A percentile compares a stretch with the other conserved stretches of the same genome.
Evolutionary conservation across 2,329 filamentous ascomycete species (phyloP).

Genomic region (Davidsoniella eucalypti): DNA sequence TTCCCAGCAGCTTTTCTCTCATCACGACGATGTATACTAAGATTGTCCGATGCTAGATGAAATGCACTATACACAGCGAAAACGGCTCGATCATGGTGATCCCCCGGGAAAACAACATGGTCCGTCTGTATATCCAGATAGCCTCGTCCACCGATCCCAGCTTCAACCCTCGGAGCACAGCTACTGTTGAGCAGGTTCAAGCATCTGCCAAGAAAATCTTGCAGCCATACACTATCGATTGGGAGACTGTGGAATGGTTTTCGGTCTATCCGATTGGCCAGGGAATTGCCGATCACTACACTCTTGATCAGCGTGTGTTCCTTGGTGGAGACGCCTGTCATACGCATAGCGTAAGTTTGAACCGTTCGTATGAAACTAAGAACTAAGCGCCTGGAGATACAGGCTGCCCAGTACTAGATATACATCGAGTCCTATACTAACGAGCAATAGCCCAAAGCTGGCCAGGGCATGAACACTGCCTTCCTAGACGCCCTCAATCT

Average conservation of each 20-base stretch:
- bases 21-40: constrained; percentile 23
- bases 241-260: constrained; percentile 56
- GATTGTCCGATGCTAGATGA: constrained; percentile 34
- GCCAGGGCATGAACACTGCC: constrained; percentile 67
- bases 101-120: constrained; percentile 45
- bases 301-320: constrained; percentile 53
- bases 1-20: no score
- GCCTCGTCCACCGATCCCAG: constrained; percentile 43
- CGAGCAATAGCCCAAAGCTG: constrained; percentile 47
- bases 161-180: constrained; percentile 44
- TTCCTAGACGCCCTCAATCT: constrained; percentile 75
- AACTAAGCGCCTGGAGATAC: no score
- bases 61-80: constrained; percentile 59
- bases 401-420: no score
- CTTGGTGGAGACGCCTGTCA: constrained; percentile 66
- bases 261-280: constrained; percentile 65
- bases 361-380: neutral
- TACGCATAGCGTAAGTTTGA: constrained; percentile 48
- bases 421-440: constrained; percentile 28
- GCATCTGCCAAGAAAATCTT: constrained; percentile 48
- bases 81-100: constrained; percentile 69
- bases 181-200: constrained; percentile 47
- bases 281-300: constrained; percentile 52
- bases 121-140: constrained; percentile 53
- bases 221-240: constrained; percentile 49